These are phyloP conservation scores for Fraxinus albicans DNA, from an alignment of 305 asterid genomes.

Conservation along the genomic window DNA sequence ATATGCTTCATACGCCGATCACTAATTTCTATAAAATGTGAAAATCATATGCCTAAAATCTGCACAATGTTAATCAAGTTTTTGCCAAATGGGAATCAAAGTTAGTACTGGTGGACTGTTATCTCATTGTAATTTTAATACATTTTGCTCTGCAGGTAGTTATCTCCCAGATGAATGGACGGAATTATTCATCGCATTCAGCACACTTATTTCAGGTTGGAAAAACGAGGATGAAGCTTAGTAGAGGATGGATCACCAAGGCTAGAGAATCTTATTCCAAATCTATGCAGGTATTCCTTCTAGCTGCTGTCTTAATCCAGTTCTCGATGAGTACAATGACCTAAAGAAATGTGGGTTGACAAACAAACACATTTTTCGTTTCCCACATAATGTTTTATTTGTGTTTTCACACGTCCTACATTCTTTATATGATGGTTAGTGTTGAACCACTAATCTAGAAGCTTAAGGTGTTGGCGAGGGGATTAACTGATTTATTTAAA, in stretches of 20 bases:
- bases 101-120: not conserved
- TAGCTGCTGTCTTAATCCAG: not conserved
- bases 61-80: not conserved
- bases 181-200: slow-evolving; percentile 84
- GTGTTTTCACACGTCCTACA: not conserved
- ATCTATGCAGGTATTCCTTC: slow-evolving; percentile 76
- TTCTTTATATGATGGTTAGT: not conserved
- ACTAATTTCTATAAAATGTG: not conserved
- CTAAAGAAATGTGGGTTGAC: not conserved
- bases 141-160: slow-evolving; percentile 56
- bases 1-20: not conserved
- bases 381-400: not conserved
- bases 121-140: slow-evolving; percentile 6
- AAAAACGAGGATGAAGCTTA: slow-evolving; percentile 83
- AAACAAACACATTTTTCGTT: not conserved
- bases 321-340: not conserved
- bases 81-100: not conserved
- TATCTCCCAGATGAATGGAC: slow-evolving; percentile 88
- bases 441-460: not conserved
- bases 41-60: not conserved
- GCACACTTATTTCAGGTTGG: slow-evolving; percentile 76
- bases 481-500: not conserved
- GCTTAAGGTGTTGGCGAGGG: not conserved
- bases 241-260: slow-evolving; percentile 98
- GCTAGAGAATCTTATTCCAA: slow-evolving; percentile 83